A percentile compares a stretch with the other conserved stretches of the same genome.
phyloP scores from a whole-genome alignment of 2,329 filamentous ascomycete species.

The Venturia carpophila region DNA sequence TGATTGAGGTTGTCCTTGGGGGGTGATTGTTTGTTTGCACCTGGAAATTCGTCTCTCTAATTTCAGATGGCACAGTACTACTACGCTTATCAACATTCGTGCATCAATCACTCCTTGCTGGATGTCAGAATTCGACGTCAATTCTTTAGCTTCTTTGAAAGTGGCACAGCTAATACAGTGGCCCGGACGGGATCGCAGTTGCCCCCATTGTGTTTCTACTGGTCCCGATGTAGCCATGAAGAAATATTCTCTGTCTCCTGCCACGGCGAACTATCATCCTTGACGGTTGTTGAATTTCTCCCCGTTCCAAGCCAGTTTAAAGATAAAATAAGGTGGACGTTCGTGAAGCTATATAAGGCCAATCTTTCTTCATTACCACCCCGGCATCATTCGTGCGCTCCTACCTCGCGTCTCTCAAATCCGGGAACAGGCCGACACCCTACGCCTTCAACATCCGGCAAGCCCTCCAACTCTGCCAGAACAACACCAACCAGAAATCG shows the following conservation, averaged over 20 bases:
- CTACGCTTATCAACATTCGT: too few relatives aligned
- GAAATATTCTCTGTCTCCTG: too few relatives aligned
- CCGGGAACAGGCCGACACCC: not conserved
- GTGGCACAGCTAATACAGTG: too few relatives aligned
- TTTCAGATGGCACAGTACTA: too few relatives aligned
- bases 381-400: not conserved
- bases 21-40: not conserved
- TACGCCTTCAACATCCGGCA: not conserved
- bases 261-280: too few relatives aligned
- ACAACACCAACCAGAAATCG: not conserved
- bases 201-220: too few relatives aligned
- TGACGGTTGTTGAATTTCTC: too few relatives aligned
- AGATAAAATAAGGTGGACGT: not conserved
- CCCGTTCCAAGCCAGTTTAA: not conserved
- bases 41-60: not conserved
- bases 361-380: not conserved
- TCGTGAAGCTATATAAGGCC: not conserved
- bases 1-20: conserved; percentile 16
- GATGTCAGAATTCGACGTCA: too few relatives aligned
- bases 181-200: too few relatives aligned
- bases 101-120: too few relatives aligned
- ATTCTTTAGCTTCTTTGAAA: too few relatives aligned
- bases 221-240: too few relatives aligned
- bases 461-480: not conserved
- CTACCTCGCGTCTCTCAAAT: not conserved